Base-by-base conservation (phyloP, 2,329 filamentous ascomycete genomes). In the Fusarium anthophilum region DNA sequence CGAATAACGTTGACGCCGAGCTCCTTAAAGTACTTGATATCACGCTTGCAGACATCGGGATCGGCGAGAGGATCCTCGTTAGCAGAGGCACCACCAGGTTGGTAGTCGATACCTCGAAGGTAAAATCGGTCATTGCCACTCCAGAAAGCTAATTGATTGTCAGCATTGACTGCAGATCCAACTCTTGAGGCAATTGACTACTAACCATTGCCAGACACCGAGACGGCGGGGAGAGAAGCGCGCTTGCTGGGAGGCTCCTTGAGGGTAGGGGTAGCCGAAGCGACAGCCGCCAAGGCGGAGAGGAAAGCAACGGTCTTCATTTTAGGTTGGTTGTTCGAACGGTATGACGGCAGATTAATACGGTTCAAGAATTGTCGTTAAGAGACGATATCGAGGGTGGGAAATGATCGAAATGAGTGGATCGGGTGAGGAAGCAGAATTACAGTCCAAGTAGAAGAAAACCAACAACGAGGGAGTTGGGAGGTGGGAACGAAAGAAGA, bases 1-100 rank as follows among this genome's bases (percentile, higher is more conserved):
- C 95, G 95, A 80, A 98, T 88, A 32, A 94, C 95, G 87, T 98
- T 98, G 84, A 98, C 86, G 55, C 95, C 94, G 57, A 98, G 88
- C 76, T 94, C 89, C 86, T 94, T 90, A 90, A 98, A 97, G 81
- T 94, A 87, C 58, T 85, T 84, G 77, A 98, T 92, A 80, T 97
- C 94, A 74, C 95, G 92, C 82, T 90, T 88, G 89, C 95, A 98
- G 79, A 87, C 84, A 8, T 83, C 83, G 30, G 86, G 80, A 78
- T 97, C 91, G 71, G 93, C 91, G 60, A 98, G 91, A 69, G 95
- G 94, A 80, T 98, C 95, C n/a, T 77, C 59, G 76, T 86, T 85
- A 69, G 82, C 82, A 6, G 88, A 86, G 35, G 88, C 87, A 72
- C 89, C 89, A 70, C 88, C 89, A n/a, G 89, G 89, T 80, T 91